Evolutionary conservation across 1,139 yeast genomes (phyloP), one percentile per base, ranked within the genome.

Genomic region (Kurtzmaniella quercitrusa): DNA sequence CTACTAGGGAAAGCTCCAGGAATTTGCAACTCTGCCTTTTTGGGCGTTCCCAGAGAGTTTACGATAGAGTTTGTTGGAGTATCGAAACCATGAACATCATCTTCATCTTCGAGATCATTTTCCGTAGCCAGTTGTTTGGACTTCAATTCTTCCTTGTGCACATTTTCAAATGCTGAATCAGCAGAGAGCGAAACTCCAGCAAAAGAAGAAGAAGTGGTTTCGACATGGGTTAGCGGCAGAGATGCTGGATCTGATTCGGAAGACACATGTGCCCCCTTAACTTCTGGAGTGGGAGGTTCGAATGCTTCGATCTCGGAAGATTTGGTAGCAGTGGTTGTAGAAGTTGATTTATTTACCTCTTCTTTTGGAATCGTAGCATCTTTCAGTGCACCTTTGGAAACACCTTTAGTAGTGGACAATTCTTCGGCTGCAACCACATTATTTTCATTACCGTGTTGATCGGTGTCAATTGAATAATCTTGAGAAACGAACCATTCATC

Each of bases 371-470:
- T 8, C 17, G 37, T 6, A 7, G 37, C 37, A 18, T 6, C 9
- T 17, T 34, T 16, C 16, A 20, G 20, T 17, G 38, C 42, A 26
- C 30, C 36, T 15, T 40, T 26, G n/a, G n/a, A n/a, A 12, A 5
- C n/a, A 14, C n/a, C 30, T 26, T 26, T 26, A 26, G 14, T 26
- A 14, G 12, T 26, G 14, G 20, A 38, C 50, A 69, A 60, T 14
- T 66, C 65, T 17, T 50, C 60, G 2, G 60, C 65, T 16, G 52
- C 57, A 15, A 71, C 52, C 39, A 53, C 55, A 50, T 72, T 72
- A 52, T 72, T 72, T 33, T 56, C 60, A 41, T 63, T 67, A 3
- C 77, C 77, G 39, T 56, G 55, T 38, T 59, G 68, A 45, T 71
- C 74, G 35, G 51, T 47, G 39, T 56, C 62, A 19, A 56, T 50